Base-by-base conservation (phyloP, 176 grass and related monocot genomes). In the Pharus latifolius region DNA sequence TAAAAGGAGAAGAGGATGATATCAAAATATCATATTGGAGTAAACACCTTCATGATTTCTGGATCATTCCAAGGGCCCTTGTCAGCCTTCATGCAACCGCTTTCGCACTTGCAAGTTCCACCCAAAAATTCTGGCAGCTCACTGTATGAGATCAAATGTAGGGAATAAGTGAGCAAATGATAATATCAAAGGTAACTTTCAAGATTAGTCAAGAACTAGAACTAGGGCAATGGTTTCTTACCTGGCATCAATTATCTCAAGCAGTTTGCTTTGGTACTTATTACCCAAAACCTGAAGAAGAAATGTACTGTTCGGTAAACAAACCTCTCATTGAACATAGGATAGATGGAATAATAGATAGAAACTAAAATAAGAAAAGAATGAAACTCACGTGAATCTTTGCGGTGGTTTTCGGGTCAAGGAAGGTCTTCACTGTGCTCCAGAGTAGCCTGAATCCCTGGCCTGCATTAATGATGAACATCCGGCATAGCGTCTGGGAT, bases 391-490 rank as follows among this genome's bases (percentile, higher is more conserved):
- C 95, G 59, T 98, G 78, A 50, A 98, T 98, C 77, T 98, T 98
- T 34, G 95, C 95, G 1, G 95, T 93, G 67, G 95, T 98, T 74
- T 98, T 98, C 19, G 95, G 95, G 75, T 98, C 95, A 64, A 98
- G 95, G 72, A 98, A 98, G 64, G 83, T 72, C 78, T 98, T 98
- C 24, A 98, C 87, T 14, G 88, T 98, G 81, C 78, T 75, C 95
- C 95, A 98, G 4, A 98, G 84, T 30, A 98, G 78, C 50, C 95
- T 81, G 63, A 98, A 98, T 74, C 95, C 95, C 48, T 90, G 89
- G 24, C 95, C 95, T 60, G 95, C 95, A 64, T 98, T 98, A 52
- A 98, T 88, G 71, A 98, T 98, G 90, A 98, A 98, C 95, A 98
- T 93, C 62, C 90, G 89, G 63, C 80, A 90, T 66, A 98, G 47